Evolutionary conservation across 1,284 basidiomycete species (phyloP), one percentile per base, ranked within the genome.

Genomic region (Bjerkandera adusta): DNA sequence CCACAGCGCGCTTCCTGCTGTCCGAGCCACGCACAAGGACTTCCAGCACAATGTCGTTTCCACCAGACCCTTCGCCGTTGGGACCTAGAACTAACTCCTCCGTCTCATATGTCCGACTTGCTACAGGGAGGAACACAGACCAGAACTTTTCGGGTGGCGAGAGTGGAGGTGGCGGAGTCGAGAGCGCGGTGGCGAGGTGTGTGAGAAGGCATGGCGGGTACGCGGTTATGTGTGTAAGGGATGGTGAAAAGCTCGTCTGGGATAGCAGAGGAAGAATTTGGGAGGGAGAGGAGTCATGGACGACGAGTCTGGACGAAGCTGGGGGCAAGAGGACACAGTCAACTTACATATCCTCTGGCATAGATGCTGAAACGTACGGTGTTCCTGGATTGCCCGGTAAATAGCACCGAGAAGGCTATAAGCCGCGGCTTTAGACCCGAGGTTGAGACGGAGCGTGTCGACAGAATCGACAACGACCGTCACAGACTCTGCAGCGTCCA

Each of bases 101-200:
- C 15, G 72, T 73, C 51, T 89, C 84, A 37, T 74, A 66, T 3
- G 56, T 61, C 11, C 89, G 75, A 55, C 81, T 76, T 30, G 81
- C 76, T 50, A 88, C 58, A 0, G 86, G 85, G 13, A 80, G 62
- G 58, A 90, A 90, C 5, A 86, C 71, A 25, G 70, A 67, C 85
- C 86, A 91, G 65, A 90, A 91, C 56, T 85, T 87, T 44, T 74
- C 68, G n/a, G 73, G 68, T 0, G 76, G 56, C 3, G 81, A 75
- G 30, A 71, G 58, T 4, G 84, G 82, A 1, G 89, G 86, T 0
- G 87, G 87, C 1, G 73, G 73, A 2, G 77, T 77, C 42, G 89
- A 72, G 60, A 89, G 90, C 16, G 80, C 76, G 32, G 71, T 71
- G 5, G 85, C 72, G 43, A 93, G 65, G 58, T 89, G 77, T 7